Evolutionary conservation across 352 stramenopile species (phyloP).

Genomic region (Phytophthora pseudosyringae): DNA sequence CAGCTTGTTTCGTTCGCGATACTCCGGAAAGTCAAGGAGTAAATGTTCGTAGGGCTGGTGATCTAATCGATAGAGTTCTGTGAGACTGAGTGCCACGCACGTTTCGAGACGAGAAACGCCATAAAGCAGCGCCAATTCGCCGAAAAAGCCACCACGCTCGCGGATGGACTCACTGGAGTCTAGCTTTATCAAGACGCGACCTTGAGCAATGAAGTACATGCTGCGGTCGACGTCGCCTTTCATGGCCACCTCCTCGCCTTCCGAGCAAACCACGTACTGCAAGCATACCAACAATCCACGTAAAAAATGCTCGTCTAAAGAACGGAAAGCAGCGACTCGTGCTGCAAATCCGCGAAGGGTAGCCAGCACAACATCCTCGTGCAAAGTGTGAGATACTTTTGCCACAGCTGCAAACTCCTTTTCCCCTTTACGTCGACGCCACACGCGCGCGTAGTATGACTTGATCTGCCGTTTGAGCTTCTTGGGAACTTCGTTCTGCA

Average conservation of each 20-base stretch:
- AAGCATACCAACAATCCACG: conserved; percentile 68
- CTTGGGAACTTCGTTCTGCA: conserved; percentile 76
- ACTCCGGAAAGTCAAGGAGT: conserved; percentile 73
- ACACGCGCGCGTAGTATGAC: conserved; percentile 73
- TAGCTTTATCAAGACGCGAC: conserved; percentile 69
- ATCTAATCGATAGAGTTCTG: conserved; percentile 78
- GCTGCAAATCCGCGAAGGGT: conserved; percentile 57
- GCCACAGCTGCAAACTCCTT: conserved; percentile 61
- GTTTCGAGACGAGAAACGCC: conserved; percentile 69
- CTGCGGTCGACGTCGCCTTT: conserved; percentile 73
- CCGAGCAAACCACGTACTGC: conserved; percentile 73
- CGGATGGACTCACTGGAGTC: conserved; percentile 57
- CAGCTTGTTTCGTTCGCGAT: conserved; percentile 52
- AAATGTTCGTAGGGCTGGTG: conserved; percentile 64
- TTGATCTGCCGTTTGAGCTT: conserved; percentile 78
- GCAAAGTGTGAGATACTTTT: conserved; percentile 52
- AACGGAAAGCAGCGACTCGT: conserved; percentile 57
- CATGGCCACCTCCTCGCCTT: conserved; percentile 74
- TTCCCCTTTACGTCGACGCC: conserved; percentile 56
- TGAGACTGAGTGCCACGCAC: conserved; percentile 61
- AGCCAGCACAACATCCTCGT: conserved; percentile 68
- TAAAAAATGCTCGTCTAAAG: conserved; percentile 69
- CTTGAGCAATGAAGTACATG: conserved; percentile 85
- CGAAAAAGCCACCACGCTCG: conserved; percentile 70
- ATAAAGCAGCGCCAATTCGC: conserved; percentile 64